Conservation (phyloP, 495 filamentous ascomycete genomes). For the Bryoglossum gracile region DNA sequence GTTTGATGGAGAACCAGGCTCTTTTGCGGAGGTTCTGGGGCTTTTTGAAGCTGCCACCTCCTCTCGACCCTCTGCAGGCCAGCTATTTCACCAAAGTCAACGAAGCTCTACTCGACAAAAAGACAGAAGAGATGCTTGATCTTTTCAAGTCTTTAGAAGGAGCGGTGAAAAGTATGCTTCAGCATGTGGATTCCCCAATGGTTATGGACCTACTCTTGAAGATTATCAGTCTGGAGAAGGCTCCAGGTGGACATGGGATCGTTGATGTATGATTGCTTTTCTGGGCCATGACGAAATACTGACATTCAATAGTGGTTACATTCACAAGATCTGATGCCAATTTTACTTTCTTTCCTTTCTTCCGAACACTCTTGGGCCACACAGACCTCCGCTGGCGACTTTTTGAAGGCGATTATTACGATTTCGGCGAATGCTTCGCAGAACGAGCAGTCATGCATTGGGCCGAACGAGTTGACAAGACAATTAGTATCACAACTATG, state of each 20-base stretch:
- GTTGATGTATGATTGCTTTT: slow-evolving; percentile 64
- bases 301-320: slow-evolving; percentile 73
- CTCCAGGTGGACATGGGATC: slow-evolving; percentile 82
- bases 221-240: slow-evolving; percentile 94
- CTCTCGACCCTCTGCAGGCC: slow-evolving; percentile 85
- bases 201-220: slow-evolving; percentile 97
- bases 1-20: slow-evolving; percentile 75
- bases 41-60: slow-evolving; percentile 70
- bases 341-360: slow-evolving; percentile 78
- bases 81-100: slow-evolving; percentile 99
- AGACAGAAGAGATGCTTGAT: slow-evolving; percentile 92
- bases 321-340: slow-evolving; percentile 81
- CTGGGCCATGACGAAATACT: slow-evolving; percentile 21
- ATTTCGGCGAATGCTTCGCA: slow-evolving; percentile 98
- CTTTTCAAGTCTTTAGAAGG: slow-evolving; percentile 77
- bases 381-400: slow-evolving; percentile 95
- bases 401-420: slow-evolving; percentile 97
- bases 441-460: slow-evolving; percentile 95
- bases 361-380: slow-evolving; percentile 75
- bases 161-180: slow-evolving; percentile 75
- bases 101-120: slow-evolving; percentile 90
- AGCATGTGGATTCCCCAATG: slow-evolving; percentile 96
- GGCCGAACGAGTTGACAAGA: slow-evolving; percentile 91
- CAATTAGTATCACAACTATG: slow-evolving; percentile 89
- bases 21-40: slow-evolving; percentile 82